A percentile compares a stretch with the other conserved stretches of the same genome.
Conservation (phyloP, 1,139 yeast genomes). For the Candida mesenterica region DNA sequence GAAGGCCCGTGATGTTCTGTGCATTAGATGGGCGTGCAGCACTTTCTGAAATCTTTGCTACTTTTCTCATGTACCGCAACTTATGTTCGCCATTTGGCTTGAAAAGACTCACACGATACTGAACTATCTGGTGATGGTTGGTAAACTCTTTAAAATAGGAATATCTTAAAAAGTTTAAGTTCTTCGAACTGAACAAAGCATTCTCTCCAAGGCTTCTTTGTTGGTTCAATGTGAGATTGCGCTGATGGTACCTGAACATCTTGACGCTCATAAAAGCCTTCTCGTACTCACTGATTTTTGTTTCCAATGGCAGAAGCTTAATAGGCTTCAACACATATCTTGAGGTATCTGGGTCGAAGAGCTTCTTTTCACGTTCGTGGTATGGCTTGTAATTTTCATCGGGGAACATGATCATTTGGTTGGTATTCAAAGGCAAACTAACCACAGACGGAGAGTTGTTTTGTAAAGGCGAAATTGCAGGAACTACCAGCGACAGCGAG, state of each 20-base stretch:
- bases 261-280: slow-evolving; percentile 12
- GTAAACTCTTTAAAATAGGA: slow-evolving; percentile 25
- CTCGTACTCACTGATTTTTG: slow-evolving; percentile 19
- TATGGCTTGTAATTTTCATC: slow-evolving; percentile 9
- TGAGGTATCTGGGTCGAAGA: slow-evolving; percentile 16
- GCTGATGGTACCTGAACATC: slow-evolving; percentile 16
- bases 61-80: slow-evolving; percentile 20
- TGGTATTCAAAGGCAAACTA: slow-evolving; percentile 10
- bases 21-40: neutral
- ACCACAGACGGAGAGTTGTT: slow-evolving; percentile 4
- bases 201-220: slow-evolving; percentile 13
- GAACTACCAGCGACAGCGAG: neutral
- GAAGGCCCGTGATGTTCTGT: slow-evolving; percentile 5
- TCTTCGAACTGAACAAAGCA: slow-evolving; percentile 17
- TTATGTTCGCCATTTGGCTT: slow-evolving; percentile 12
- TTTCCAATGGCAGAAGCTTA: slow-evolving; percentile 16
- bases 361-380: slow-evolving; percentile 13
- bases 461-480: neutral
- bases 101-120: slow-evolving; percentile 9
- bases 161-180: slow-evolving; percentile 25
- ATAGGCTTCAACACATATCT: slow-evolving; percentile 13
- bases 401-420: slow-evolving; percentile 10
- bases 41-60: slow-evolving; percentile 10
- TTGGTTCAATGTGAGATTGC: slow-evolving; percentile 20
- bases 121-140: slow-evolving; percentile 12